Conservation (phyloP, 2,329 filamentous ascomycete species). For the Triangularia setosa region DNA sequence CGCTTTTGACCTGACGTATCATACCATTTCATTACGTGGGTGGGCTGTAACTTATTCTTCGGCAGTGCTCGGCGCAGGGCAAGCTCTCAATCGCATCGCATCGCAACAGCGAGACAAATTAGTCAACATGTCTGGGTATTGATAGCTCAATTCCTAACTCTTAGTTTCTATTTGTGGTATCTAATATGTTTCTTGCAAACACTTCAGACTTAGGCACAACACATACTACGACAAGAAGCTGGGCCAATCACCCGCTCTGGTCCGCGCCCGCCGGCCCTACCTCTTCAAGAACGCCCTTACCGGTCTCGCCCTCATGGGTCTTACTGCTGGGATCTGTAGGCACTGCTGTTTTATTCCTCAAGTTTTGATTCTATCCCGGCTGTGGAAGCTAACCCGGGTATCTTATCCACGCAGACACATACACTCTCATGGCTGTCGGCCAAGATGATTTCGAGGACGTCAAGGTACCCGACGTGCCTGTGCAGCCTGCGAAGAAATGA, state of each 20-base stretch:
- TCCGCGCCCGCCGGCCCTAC: constrained; percentile 88
- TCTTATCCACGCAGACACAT: constrained; percentile 42
- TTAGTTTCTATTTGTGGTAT: not conserved
- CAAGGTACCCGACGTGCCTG: constrained; percentile 73
- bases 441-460: constrained; percentile 98
- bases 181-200: not conserved
- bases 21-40: constrained; percentile 4
- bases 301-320: constrained; percentile 67
- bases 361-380: not conserved
- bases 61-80: not conserved
- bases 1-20: not conserved
- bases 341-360: constrained; percentile 25
- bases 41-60: not conserved
- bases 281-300: constrained; percentile 84
- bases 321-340: constrained; percentile 87
- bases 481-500: constrained; percentile 32
- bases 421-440: constrained; percentile 76
- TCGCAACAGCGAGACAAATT: not conserved
- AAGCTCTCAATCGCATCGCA: constrained; percentile 1
- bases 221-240: constrained; percentile 91
- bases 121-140: constrained; percentile 24
- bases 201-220: constrained; percentile 42
- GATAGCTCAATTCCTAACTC: constrained; percentile 9
- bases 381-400: constrained; percentile 3
- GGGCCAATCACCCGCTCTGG: constrained; percentile 80